A percentile compares a stretch with the other conserved stretches of the same genome.
phyloP scores from a whole-genome alignment of 2,329 filamentous ascomycete genomes.

The Metarhizium guizhouense region DNA sequence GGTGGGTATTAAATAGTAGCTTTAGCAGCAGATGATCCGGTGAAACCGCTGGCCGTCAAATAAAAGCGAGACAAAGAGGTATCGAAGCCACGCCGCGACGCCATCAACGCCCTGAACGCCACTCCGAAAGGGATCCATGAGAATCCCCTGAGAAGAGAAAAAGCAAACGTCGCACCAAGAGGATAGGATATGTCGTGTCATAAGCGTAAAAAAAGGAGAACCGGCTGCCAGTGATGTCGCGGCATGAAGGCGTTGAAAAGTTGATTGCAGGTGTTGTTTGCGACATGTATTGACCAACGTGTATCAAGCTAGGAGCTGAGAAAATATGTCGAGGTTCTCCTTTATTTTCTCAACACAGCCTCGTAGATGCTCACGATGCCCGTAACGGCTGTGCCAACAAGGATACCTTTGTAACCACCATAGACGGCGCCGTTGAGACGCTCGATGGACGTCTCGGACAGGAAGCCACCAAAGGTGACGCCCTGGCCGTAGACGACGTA shows the following conservation, averaged over 20 bases:
- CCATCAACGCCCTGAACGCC: slow-evolving; percentile 23
- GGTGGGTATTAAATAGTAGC: not conserved
- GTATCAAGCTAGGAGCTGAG: not conserved
- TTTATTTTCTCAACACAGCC: slow-evolving; percentile 61
- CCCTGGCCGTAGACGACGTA: slow-evolving; percentile 72
- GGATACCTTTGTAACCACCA: slow-evolving; percentile 60
- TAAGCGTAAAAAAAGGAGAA: not conserved
- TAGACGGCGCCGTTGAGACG: slow-evolving; percentile 59
- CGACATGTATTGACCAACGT: too few species aligned
- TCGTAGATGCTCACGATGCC: slow-evolving; percentile 67
- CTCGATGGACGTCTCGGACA: slow-evolving; percentile 49
- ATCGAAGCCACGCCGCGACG: slow-evolving; percentile 20
- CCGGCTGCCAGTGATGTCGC: not conserved
- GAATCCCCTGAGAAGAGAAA: slow-evolving; percentile 2
- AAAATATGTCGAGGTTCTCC: not conserved
- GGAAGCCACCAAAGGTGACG: slow-evolving; percentile 51
- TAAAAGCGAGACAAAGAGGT: slow-evolving; percentile 13
- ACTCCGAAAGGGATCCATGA: slow-evolving; percentile 1
- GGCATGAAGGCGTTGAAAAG: too few species aligned
- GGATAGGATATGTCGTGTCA: not conserved
- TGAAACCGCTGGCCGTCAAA: not conserved
- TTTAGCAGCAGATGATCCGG: not conserved
- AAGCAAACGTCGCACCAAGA: not conserved
- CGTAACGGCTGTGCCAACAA: slow-evolving; percentile 61
- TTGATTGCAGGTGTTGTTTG: too few species aligned